Conservation (phyloP, 345 rosid species). For the Aquilaria sinensis region DNA sequence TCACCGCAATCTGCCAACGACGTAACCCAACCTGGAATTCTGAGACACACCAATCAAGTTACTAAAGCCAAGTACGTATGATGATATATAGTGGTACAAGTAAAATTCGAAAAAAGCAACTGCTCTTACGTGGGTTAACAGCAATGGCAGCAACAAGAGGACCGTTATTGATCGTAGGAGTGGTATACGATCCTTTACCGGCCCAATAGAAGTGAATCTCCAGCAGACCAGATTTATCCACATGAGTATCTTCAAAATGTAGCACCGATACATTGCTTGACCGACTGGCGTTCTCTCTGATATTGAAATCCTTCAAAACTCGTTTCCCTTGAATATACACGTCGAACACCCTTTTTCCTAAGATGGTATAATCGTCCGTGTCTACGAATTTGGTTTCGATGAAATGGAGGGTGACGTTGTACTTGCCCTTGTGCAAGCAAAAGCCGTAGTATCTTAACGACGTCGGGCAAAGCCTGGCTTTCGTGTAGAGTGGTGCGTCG, state of each 20-base stretch:
- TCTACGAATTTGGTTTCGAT: slow-evolving; percentile 36
- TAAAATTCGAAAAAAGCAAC: no score
- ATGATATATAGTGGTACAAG: no score
- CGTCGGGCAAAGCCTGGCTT: slow-evolving; percentile 40
- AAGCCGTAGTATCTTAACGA: slow-evolving; percentile 43
- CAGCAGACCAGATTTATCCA: slow-evolving; percentile 8
- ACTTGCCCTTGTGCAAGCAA: slow-evolving; percentile 44
- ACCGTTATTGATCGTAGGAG: slow-evolving; percentile 16
- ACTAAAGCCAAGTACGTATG: no score
- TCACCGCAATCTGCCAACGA: no score
- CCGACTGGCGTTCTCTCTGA: slow-evolving; percentile 14
- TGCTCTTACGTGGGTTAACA: slow-evolving; percentile 1
- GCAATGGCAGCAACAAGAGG: slow-evolving; percentile 35
- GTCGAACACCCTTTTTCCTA: slow-evolving; percentile 42
- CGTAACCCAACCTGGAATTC: no score
- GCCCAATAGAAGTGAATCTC: slow-evolving; percentile 33
- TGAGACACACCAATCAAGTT: no score
- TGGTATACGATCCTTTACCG: slow-evolving; percentile 23
- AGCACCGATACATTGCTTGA: no score
- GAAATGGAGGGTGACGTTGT: slow-evolving; percentile 44
- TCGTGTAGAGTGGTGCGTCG: slow-evolving; percentile 17
- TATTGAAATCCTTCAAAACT: slow-evolving; percentile 20
- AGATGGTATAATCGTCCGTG: slow-evolving; percentile 23
- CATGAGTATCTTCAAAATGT: background rate
- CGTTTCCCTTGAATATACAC: slow-evolving; percentile 37